Evolutionary conservation across 257 asterid species (phyloP), one percentile per base, ranked within the genome.

Genomic region (Solanum corneliomulleri): DNA sequence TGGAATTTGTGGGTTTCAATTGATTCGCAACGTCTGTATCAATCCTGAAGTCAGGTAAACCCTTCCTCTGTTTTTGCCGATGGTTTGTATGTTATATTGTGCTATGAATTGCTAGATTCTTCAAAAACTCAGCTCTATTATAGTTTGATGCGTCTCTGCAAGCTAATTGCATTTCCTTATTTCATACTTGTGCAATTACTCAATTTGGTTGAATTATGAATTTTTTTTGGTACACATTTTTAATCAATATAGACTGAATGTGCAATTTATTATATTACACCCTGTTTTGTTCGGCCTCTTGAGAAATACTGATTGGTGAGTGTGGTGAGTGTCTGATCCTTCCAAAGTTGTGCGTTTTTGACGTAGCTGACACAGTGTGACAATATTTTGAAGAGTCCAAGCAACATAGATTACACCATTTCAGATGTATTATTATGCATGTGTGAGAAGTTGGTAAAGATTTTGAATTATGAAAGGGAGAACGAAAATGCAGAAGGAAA

Each of bases 41-140:
- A 96, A 96, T 84, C 99, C 98, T 74, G 98, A 96, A 95, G 98
- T 96, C 93, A 92, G 99, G 99, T 96, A 93, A 16, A 62, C 84
- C 7, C 64, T 8, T 42, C 58, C 62, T 42, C 62, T 8, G 44
- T 44, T 42, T 44, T 14, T 23, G 35, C 58, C 35, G 35, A 4
- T 4, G 35, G 35, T 33, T 3, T 33, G 35, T 33, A 33, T 33
- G 35, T 33, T 33, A 33, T 33, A 33, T 33, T 33, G 35, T 33
- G 35, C 35, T 33, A 33, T 33, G 21, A 76, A 41, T 76, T 76
- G 37, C 9, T 15, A 25, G 25, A 29, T 77, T 77, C 25, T 25
- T 77, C 39, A 77, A 77, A 33, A 33, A 33, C 35, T 33, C 35
- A 33, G 35, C 35, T 33, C 0, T 33, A 33, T 33, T 68, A 68